Evolutionary conservation across 2,329 filamentous ascomycete species (phyloP).

Genomic region (Pyricularia sp.): DNA sequence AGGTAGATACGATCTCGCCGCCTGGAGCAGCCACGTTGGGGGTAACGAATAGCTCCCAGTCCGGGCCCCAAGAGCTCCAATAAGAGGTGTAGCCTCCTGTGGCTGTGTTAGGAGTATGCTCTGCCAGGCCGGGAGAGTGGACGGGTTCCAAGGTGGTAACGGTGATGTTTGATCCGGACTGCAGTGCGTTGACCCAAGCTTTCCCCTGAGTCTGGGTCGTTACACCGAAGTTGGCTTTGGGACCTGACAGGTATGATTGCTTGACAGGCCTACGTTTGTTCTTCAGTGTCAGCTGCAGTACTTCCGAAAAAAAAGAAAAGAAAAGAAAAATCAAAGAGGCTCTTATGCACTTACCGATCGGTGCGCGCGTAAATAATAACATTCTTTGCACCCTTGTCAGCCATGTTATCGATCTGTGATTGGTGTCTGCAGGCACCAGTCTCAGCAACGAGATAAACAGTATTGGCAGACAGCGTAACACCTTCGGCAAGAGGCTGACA

Average conservation of each 20-base stretch:
- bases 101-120: slow-evolving; percentile 25
- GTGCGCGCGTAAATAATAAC: slow-evolving; percentile 43
- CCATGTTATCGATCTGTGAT: slow-evolving; percentile 25
- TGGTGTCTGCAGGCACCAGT: not conserved
- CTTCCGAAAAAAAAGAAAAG: slow-evolving; percentile 16
- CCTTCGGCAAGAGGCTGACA: slow-evolving; percentile 34
- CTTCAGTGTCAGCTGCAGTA: not conserved
- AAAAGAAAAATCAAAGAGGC: slow-evolving; percentile 22
- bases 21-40: slow-evolving; percentile 30
- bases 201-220: slow-evolving; percentile 9
- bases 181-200: slow-evolving; percentile 16
- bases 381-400: slow-evolving; percentile 42
- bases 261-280: not conserved
- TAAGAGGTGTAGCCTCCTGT: slow-evolving; percentile 28
- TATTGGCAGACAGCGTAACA: slow-evolving; percentile 10
- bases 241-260: not conserved
- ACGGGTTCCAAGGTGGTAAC: slow-evolving; percentile 5
- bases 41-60: slow-evolving; percentile 12
- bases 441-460: not conserved
- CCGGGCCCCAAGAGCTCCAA: slow-evolving; percentile 12
- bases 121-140: slow-evolving; percentile 18
- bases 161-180: slow-evolving; percentile 11
- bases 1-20: slow-evolving; percentile 32
- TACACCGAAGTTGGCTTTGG: not conserved
- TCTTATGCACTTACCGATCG: slow-evolving; percentile 10